These are phyloP conservation scores for Ophiostoma ips DNA, from an alignment of 2,329 filamentous ascomycete genomes.

Conservation along the genomic window DNA sequence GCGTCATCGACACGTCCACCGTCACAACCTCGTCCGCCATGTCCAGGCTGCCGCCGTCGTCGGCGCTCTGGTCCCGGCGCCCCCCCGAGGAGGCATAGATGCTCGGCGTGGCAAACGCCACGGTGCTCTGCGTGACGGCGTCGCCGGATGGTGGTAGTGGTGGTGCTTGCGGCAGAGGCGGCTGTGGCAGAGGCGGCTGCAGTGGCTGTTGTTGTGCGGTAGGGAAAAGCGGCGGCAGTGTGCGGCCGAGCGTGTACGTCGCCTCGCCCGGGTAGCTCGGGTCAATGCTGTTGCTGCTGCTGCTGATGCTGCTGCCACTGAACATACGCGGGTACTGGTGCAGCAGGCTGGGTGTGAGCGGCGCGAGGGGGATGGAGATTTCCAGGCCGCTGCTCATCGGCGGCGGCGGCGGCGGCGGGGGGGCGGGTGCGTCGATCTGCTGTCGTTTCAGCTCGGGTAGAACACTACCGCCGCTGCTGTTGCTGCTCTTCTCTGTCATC, in stretches of 20 bases:
- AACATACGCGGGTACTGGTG: constrained; percentile 21
- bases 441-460: background rate
- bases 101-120: constrained; percentile 24
- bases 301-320: too few relatives aligned
- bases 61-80: background rate
- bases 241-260: constrained; percentile 4
- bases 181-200: too few relatives aligned
- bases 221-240: too few relatives aligned
- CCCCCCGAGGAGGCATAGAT: constrained; percentile 15
- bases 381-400: constrained; percentile 3
- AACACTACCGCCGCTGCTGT: background rate
- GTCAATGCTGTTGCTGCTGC: constrained; percentile 8
- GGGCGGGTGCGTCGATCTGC: constrained; percentile 5
- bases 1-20: background rate
- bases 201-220: background rate
- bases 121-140: constrained; percentile 19
- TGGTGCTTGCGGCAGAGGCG: background rate
- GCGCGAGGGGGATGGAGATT: constrained; percentile 20
- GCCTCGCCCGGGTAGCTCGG: background rate
- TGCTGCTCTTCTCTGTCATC: background rate
- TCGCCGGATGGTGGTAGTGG: constrained; percentile 12
- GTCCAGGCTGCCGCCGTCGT: background rate
- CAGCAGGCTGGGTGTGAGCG: constrained; percentile 25
- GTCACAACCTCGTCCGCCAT: background rate
- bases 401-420: too few relatives aligned